Conservation (phyloP, 2,329 filamentous ascomycete species). For the Dissoconium aciculare region DNA sequence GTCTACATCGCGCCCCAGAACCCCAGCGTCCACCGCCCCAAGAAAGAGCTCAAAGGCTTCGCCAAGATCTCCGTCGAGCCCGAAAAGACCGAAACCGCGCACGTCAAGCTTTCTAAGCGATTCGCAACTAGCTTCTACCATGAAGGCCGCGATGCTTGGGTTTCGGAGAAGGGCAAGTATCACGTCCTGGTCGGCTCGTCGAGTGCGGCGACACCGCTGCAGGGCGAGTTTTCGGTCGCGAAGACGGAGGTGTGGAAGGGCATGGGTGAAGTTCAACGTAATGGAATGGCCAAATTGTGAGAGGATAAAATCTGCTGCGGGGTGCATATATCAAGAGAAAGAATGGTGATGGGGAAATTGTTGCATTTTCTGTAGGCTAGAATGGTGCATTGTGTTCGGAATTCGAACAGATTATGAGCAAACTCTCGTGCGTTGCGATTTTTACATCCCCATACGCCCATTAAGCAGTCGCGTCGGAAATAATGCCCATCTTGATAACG, state of each 20-base stretch:
- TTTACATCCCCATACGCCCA: no score
- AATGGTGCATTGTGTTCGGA: no score
- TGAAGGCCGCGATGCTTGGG: conserved; percentile 51
- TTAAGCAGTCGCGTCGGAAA: no score
- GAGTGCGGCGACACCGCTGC: conserved; percentile 39
- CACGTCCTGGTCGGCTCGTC: conserved; percentile 46
- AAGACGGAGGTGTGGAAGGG: conserved; percentile 56
- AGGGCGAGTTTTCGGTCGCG: conserved; percentile 39
- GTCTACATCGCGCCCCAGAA: conserved; percentile 51
- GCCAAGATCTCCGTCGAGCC: conserved; percentile 44
- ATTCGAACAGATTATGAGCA: no score
- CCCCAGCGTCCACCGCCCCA: conserved; percentile 47
- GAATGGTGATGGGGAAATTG: no score
- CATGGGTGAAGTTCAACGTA: conserved; percentile 20
- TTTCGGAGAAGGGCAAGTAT: conserved; percentile 50
- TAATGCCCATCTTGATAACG: no score
- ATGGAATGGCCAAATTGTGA: no score
- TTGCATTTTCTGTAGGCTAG: no score
- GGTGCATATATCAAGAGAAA: no score
- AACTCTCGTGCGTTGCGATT: no score
- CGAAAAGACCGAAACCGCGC: conserved; percentile 42
- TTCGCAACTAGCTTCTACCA: conserved; percentile 57
- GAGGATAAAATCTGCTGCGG: no score
- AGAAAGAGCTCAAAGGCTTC: conserved; percentile 58
- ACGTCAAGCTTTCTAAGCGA: conserved; percentile 46